phyloP scores from a whole-genome alignment of 371 early-diverging fungal species.

The Mucor saturninus region DNA sequence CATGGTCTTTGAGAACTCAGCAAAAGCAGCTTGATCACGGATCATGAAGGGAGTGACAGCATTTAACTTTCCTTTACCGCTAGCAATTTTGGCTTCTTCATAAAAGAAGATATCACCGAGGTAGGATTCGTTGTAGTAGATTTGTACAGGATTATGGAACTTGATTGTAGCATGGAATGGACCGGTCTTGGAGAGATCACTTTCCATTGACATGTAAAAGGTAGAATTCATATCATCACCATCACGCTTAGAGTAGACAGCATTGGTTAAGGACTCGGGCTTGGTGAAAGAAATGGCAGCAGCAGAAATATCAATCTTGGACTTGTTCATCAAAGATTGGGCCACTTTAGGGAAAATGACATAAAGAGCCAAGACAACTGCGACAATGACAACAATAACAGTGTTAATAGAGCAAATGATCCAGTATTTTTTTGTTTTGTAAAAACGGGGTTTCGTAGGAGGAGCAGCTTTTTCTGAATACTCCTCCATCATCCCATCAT shows the following conservation, averaged over 20 bases:
- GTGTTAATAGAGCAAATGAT: constrained; percentile 55
- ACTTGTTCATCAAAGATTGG: constrained; percentile 60
- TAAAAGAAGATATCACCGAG: constrained; percentile 58
- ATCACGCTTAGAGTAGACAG: constrained; percentile 34
- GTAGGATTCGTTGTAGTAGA: constrained; percentile 45
- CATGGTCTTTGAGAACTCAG: constrained; percentile 59
- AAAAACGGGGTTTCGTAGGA: constrained; percentile 49
- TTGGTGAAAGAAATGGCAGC: constrained; percentile 59
- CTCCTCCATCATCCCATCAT: constrained; percentile 43
- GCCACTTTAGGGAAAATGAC: constrained; percentile 67
- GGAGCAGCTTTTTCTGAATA: constrained; percentile 50
- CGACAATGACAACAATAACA: constrained; percentile 57
- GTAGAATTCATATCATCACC: constrained; percentile 40
- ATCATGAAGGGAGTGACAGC: constrained; percentile 55
- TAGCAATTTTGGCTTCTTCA: constrained; percentile 54
- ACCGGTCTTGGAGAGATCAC: constrained; percentile 58
- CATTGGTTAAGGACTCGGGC: constrained; percentile 20
- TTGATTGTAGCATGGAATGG: constrained; percentile 58
- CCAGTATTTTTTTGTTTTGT: constrained; percentile 64
- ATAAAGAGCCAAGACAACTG: constrained; percentile 53
- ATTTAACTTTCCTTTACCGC: constrained; percentile 50
- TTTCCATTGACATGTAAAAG: constrained; percentile 57
- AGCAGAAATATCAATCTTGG: constrained; percentile 49
- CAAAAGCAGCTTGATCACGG: constrained; percentile 50
- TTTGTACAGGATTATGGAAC: constrained; percentile 49